phyloP scores from a whole-genome alignment of 129 eudicot species.

The Lactuca sativa region DNA sequence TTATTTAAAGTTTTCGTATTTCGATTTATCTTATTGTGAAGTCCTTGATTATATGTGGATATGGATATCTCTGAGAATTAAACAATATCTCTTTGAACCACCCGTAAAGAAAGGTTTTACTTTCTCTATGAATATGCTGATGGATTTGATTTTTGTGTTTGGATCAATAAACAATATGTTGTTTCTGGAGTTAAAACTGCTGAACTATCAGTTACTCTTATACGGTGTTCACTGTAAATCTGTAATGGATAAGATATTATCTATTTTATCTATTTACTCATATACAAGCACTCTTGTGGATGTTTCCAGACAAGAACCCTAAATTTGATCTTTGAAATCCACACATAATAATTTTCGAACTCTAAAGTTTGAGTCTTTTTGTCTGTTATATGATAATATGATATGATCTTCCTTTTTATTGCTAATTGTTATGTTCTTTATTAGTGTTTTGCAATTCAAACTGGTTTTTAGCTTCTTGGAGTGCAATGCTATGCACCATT shows the following conservation, averaged over 20 bases:
- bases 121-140: neutral
- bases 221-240: neutral
- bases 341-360: neutral
- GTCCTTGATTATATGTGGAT: neutral
- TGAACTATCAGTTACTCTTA: neutral
- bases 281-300: neutral
- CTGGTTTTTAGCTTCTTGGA: too few relatives aligned
- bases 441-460: too few relatives aligned
- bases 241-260: neutral
- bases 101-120: neutral
- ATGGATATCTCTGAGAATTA: neutral
- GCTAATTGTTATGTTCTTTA: too few relatives aligned
- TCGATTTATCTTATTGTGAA: neutral
- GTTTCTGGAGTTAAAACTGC: slow-evolving; percentile 1
- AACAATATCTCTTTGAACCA: neutral
- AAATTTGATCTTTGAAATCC: neutral
- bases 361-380: neutral
- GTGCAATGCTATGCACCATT: too few relatives aligned
- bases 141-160: slow-evolving; percentile 9
- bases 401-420: neutral
- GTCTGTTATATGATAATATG: too few relatives aligned
- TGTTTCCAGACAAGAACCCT: slow-evolving; percentile 1
- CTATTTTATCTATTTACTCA: neutral
- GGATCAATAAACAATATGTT: neutral
- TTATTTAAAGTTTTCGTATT: slow-evolving; percentile 18